These are phyloP conservation scores for Candida takata DNA, from an alignment of 805 yeast genomes.

Conservation along the genomic window DNA sequence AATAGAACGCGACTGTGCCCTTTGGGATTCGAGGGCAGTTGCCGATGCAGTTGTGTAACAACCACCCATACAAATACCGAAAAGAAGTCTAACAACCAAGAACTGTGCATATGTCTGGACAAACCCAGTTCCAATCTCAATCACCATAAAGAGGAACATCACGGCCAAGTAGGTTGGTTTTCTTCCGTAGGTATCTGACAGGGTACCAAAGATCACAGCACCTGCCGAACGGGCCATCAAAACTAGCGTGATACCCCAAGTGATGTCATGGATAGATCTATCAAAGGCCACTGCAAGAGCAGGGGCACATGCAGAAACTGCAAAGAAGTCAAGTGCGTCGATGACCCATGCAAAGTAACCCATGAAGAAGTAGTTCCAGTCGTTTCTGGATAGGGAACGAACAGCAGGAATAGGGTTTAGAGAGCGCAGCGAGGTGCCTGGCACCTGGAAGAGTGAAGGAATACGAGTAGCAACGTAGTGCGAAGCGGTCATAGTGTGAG, in stretches of 20 bases:
- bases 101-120: constrained; percentile 52
- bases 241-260: constrained; percentile 71
- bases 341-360: constrained; percentile 65
- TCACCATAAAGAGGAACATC: constrained; percentile 41
- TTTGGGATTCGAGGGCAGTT: constrained; percentile 61
- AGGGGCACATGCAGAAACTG: constrained; percentile 48
- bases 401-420: constrained; percentile 41
- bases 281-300: constrained; percentile 43
- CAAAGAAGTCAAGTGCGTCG: constrained; percentile 69
- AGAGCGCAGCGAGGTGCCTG: constrained; percentile 19
- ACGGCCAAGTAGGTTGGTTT: constrained; percentile 57
- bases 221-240: constrained; percentile 66
- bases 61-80: constrained; percentile 71
- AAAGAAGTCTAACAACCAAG: constrained; percentile 53
- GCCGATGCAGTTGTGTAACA: constrained; percentile 60
- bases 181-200: constrained; percentile 59
- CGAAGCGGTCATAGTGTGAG: constrained; percentile 1
- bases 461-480: constrained; percentile 21
- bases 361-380: constrained; percentile 53
- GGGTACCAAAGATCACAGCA: constrained; percentile 55
- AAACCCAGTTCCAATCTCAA: constrained; percentile 64
- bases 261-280: constrained; percentile 39
- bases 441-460: constrained; percentile 22
- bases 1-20: constrained; percentile 50
- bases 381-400: constrained; percentile 27